Percentiles rank a stretch among this genome's conserved stretches.
phyloP scores from a whole-genome alignment of 73 alveolate species.

The Tetrahymena borealis region DNA sequence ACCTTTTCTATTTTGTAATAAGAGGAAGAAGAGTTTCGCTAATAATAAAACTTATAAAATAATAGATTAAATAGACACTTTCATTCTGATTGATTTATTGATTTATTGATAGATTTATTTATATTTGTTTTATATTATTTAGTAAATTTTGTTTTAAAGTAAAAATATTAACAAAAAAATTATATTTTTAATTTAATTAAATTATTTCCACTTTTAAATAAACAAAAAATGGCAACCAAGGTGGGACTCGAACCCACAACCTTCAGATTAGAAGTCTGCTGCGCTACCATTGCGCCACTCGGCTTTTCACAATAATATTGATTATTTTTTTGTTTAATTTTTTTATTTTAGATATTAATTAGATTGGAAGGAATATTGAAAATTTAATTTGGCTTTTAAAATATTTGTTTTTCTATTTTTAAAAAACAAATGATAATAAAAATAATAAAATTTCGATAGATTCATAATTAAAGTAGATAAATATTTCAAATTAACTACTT shows the following conservation, averaged over 20 bases:
- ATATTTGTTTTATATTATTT: not conserved
- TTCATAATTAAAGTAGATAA: too few relatives aligned
- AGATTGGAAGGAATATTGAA: too few relatives aligned
- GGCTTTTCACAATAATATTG: not conserved
- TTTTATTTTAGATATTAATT: too few relatives aligned
- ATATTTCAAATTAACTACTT: too few relatives aligned
- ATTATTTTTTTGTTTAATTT: not conserved
- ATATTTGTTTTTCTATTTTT: too few relatives aligned
- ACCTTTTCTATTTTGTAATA: not conserved
- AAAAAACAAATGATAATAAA: too few relatives aligned
- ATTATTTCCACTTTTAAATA: not conserved
- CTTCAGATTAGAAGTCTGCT: constrained; percentile 3
- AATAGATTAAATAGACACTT: not conserved
- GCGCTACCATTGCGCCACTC: constrained; percentile 8
- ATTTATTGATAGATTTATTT: not conserved
- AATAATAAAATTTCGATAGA: too few relatives aligned
- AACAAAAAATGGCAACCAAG: not conserved
- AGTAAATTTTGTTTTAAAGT: not conserved
- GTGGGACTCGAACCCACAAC: constrained; percentile 7
- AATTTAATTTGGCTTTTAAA: too few relatives aligned
- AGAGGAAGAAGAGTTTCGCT: not conserved
- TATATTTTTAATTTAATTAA: not conserved
- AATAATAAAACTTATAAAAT: not conserved
- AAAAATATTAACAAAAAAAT: not conserved
- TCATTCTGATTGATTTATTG: not conserved